Evolutionary conservation across 306 rosid genomes (phyloP).

Genomic region (Corylus americana): DNA sequence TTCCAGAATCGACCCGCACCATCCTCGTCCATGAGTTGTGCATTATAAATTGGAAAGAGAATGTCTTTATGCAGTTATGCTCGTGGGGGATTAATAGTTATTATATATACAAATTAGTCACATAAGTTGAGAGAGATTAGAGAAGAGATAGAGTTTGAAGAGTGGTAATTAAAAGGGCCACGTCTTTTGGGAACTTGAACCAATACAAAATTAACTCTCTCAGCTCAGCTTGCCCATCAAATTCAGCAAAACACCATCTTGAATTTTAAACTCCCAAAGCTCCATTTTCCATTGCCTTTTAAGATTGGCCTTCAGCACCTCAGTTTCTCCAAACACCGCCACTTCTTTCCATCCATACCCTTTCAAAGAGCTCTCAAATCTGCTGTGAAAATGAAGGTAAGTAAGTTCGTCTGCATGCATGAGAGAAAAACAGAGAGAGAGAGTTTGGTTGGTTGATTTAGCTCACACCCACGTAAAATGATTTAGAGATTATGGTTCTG

Average conservation of each 20-base stretch:
- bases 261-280: conserved; percentile 53
- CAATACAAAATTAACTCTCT: conserved; percentile 18
- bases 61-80: conserved; percentile 41
- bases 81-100: conserved; percentile 31
- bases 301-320: conserved; percentile 53
- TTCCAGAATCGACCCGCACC: conserved; percentile 43
- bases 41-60: conserved; percentile 29
- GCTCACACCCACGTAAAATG: neutral
- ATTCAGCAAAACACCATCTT: conserved; percentile 47
- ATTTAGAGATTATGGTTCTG: neutral
- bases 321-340: conserved; percentile 15
- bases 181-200: conserved; percentile 71
- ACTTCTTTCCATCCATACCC: neutral
- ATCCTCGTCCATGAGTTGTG: conserved; percentile 42
- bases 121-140: conserved; percentile 11
- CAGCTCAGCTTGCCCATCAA: conserved; percentile 54
- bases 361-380: neutral
- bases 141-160: conserved; percentile 25
- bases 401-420: conserved; percentile 28
- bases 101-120: conserved; percentile 8
- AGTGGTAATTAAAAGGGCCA: conserved; percentile 13
- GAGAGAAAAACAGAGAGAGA: neutral
- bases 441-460: neutral
- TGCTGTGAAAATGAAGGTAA: conserved; percentile 69
- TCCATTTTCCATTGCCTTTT: conserved; percentile 42